Percentiles rank a stretch among this genome's conserved stretches.
These are phyloP conservation scores for Citrus unshiu DNA, from an alignment of 345 rosid genomes.

Conservation along the genomic window DNA sequence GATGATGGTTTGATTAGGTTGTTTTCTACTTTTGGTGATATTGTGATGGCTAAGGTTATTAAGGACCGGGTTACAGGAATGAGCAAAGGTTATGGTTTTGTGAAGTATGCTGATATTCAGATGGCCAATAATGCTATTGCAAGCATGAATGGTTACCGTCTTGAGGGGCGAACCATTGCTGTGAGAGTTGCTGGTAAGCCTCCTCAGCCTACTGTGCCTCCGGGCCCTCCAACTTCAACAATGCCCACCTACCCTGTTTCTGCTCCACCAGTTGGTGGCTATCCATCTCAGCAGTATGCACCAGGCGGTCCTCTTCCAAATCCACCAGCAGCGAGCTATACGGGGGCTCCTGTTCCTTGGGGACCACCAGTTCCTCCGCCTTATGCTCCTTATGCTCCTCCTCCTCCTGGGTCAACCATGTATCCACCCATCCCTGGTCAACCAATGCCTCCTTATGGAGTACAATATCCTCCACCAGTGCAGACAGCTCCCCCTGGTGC, in stretches of 20 bases:
- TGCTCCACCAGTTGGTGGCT: constrained; percentile 61
- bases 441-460: constrained; percentile 85
- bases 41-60: constrained; percentile 96
- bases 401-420: constrained; percentile 69
- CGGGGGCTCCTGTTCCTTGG: constrained; percentile 79
- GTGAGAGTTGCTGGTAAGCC: constrained; percentile 97
- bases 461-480: constrained; percentile 64
- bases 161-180: constrained; percentile 87
- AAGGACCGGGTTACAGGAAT: constrained; percentile 75
- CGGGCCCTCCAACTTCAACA: constrained; percentile 62
- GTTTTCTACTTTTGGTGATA: constrained; percentile 86
- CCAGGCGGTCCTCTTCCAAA: constrained; percentile 68
- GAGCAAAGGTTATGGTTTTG: constrained; percentile 95
- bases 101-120: constrained; percentile 79
- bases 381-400: constrained; percentile 75
- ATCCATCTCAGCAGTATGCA: constrained; percentile 74
- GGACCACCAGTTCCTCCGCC: constrained; percentile 80
- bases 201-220: constrained; percentile 77
- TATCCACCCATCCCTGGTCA: constrained; percentile 81
- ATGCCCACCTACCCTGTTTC: constrained; percentile 63
- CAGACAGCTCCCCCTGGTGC: constrained; percentile 77
- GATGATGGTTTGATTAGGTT: constrained; percentile 83
- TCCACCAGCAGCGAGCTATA: constrained; percentile 50
- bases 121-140: constrained; percentile 85
- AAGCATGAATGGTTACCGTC: constrained; percentile 79